Evolutionary conservation across 2,329 filamentous ascomycete genomes (phyloP).

Genomic region (Rhinocladiella mackenziei): DNA sequence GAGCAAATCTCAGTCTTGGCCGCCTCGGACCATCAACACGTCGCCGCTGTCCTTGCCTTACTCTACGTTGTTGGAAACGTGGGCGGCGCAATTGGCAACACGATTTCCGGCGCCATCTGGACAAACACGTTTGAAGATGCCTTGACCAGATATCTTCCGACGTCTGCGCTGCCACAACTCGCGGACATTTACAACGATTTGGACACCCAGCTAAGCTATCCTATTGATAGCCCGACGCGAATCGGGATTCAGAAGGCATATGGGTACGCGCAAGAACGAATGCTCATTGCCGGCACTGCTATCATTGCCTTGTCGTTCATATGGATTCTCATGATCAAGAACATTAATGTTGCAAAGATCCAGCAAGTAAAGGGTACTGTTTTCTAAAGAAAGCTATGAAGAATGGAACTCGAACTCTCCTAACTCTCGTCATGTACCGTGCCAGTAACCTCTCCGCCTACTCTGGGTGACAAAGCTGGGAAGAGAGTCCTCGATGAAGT

Average conservation of each 20-base stretch:
- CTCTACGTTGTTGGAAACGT: slow-evolving; percentile 34
- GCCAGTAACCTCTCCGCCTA: too few relatives aligned
- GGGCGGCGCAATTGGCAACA: slow-evolving; percentile 36
- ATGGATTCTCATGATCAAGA: slow-evolving; percentile 24
- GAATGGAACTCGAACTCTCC: too few relatives aligned
- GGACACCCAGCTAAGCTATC: slow-evolving; percentile 49
- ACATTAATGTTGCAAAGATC: slow-evolving; percentile 31
- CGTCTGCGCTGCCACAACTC: slow-evolving; percentile 35
- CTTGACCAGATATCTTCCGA: slow-evolving; percentile 39
- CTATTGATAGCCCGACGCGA: slow-evolving; percentile 40
- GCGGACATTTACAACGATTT: slow-evolving; percentile 52
- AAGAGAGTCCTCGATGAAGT: too few relatives aligned
- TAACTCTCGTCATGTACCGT: too few relatives aligned
- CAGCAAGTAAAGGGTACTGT: slow-evolving; percentile 40
- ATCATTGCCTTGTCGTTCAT: slow-evolving; percentile 20
- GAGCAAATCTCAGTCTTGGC: slow-evolving; percentile 56
- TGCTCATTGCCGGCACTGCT: slow-evolving; percentile 37
- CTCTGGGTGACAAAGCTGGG: too few relatives aligned
- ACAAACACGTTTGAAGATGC: slow-evolving; percentile 34
- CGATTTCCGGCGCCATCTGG: slow-evolving; percentile 36
- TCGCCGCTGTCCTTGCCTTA: slow-evolving; percentile 51
- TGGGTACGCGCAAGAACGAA: slow-evolving; percentile 39
- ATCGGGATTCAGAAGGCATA: slow-evolving; percentile 39
- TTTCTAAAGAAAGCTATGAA: slow-evolving; percentile 22
- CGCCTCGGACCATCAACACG: slow-evolving; percentile 47